Evolutionary conservation across 495 filamentous ascomycete species (phyloP), one percentile per base, ranked within the genome.

Genomic region (Recurvomyces mirabilis): DNA sequence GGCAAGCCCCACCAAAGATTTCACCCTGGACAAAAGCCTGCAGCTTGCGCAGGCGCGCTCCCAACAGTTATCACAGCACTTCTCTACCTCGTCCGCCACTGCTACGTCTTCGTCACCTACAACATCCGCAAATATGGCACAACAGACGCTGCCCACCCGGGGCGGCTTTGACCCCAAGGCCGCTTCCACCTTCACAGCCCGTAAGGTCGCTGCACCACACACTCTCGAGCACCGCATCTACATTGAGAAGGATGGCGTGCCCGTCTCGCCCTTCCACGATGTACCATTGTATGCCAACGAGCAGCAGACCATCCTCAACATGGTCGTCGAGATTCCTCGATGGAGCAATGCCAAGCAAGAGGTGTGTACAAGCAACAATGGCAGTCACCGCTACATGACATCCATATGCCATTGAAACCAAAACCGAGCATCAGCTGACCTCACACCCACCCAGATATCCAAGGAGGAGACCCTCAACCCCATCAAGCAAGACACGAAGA

Each of bases 341-440:
- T 99, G 93, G 93, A 94, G 88, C 64, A 99, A 99, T 70, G 93
- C 82, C 55, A 99, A 99, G 80, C 80, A 87, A 67, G 91, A 98
- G 82, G 89, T 93, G 70, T 32, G 70, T 56, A 17, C n/a, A 25
- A 37, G 13, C 12, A 17, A 31, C n/a, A 31, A 15, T 4, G 7
- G 6, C 25, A 32, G 9, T 14, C 5, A 34, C 18, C 29, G 6
- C 20, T 3, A 31, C 40, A 12, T 25, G 18, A 17, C 11, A 17
- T 36, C 20, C 21, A 5, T 6, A 25, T 20, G 43, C 43, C 43
- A 47, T 47, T 47, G 44, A 25, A 13, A 24, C 12, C 23, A 6
- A 1, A 36, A 11, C 34, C 18, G 41, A 34, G 26, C 20, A 24
- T 46, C 25, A 49, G 56, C 52, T 54, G 41, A 56, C 42, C 25